Conservation (phyloP, 2,329 filamentous ascomycete species). For the Penicillium thymicola region DNA sequence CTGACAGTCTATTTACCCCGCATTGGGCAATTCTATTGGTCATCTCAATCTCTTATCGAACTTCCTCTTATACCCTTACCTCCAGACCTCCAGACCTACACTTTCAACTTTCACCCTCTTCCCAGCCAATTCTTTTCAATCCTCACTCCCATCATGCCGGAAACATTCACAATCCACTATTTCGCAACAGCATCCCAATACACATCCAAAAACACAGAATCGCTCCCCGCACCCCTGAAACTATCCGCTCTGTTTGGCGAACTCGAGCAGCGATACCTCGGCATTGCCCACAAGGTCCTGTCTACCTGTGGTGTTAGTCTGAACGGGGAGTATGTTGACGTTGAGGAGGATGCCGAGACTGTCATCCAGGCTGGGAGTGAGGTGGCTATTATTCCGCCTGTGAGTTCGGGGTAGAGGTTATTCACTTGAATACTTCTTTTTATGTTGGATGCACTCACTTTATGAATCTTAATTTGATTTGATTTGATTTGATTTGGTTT, state of each 20-base stretch:
- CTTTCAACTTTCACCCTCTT: background rate
- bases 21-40: background rate
- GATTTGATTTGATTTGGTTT: slow-evolving; percentile 7
- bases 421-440: background rate
- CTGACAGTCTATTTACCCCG: background rate
- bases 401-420: slow-evolving; percentile 42
- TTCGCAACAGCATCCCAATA: slow-evolving; percentile 45
- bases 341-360: slow-evolving; percentile 23
- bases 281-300: slow-evolving; percentile 40
- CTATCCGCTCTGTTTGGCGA: slow-evolving; percentile 36
- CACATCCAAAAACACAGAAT: slow-evolving; percentile 40
- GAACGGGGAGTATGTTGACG: slow-evolving; percentile 45
- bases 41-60: background rate
- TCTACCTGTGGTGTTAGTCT: slow-evolving; percentile 42
- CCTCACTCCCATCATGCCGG: background rate
- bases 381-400: slow-evolving; percentile 48
- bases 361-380: slow-evolving; percentile 41
- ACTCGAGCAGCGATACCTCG: slow-evolving; percentile 42
- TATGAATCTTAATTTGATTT: slow-evolving; percentile 11
- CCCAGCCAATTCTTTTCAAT: background rate
- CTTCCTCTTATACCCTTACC: background rate
- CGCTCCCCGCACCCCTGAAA: slow-evolving; percentile 41
- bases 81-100: too few relatives aligned
- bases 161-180: slow-evolving; percentile 45
- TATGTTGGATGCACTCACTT: background rate